Percentiles rank a stretch among this genome's conserved stretches.
Conservation (phyloP, 176 grass and related monocot genomes). For the Phragmites australis region DNA sequence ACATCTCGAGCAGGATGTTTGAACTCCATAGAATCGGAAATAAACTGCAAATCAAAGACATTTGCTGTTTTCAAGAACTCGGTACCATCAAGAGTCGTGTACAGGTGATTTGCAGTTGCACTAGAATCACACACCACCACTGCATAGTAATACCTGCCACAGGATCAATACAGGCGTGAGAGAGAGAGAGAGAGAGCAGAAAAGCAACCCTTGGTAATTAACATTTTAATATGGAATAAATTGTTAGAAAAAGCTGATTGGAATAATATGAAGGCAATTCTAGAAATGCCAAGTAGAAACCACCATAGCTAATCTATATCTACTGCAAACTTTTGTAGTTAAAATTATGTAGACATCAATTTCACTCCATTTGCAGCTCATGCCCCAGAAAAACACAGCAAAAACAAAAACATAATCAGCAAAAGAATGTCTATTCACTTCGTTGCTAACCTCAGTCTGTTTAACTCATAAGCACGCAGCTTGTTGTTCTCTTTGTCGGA, state of each 20-base stretch:
- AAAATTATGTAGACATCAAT: background rate
- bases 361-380: background rate
- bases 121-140: slow-evolving; percentile 84
- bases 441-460: slow-evolving; percentile 68
- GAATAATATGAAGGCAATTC: slow-evolving; percentile 3
- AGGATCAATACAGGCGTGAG: slow-evolving; percentile 5
- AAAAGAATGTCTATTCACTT: slow-evolving; percentile 4
- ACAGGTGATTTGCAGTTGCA: slow-evolving; percentile 82
- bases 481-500: slow-evolving; percentile 68
- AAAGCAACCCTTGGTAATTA: background rate
- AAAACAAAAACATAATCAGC: background rate
- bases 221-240: background rate
- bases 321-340: background rate
- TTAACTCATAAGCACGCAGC: slow-evolving; percentile 79
- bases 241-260: background rate
- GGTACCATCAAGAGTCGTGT: slow-evolving; percentile 75
- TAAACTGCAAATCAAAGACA: slow-evolving; percentile 80
- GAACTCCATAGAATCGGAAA: slow-evolving; percentile 81
- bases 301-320: slow-evolving; percentile 12
- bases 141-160: slow-evolving; percentile 86
- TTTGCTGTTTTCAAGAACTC: slow-evolving; percentile 85
- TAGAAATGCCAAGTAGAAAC: background rate
- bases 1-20: slow-evolving; percentile 63
- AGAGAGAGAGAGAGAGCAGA: background rate
- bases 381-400: background rate